Percentiles rank a stretch among this genome's conserved stretches.
These are phyloP conservation scores for Lactifluus hygrophoroides DNA, from an alignment of 768 basidiomycete species.

Conservation along the genomic window DNA sequence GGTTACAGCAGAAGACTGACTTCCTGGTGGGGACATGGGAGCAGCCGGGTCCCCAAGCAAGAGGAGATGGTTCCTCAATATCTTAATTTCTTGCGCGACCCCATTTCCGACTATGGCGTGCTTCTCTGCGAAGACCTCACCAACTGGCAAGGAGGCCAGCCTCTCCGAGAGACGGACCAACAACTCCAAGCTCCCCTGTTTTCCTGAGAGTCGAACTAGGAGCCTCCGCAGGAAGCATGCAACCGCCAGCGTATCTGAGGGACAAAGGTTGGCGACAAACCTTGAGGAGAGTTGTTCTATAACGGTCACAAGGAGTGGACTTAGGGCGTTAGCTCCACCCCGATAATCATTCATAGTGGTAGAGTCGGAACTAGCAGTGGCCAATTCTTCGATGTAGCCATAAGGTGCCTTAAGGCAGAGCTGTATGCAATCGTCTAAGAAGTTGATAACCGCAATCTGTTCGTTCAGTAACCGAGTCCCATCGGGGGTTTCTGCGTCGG, in stretches of 20 bases:
- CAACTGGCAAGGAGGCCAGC: conserved; percentile 30
- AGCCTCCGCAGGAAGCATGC: conserved; percentile 58
- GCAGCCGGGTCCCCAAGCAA: conserved; percentile 23
- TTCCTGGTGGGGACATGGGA: neutral
- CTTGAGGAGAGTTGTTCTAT: conserved; percentile 73
- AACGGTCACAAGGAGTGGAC: conserved; percentile 72
- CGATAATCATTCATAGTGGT: conserved; percentile 5
- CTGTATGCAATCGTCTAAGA: conserved; percentile 82
- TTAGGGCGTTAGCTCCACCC: conserved; percentile 36
- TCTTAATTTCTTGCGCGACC: conserved; percentile 37
- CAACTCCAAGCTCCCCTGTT: conserved; percentile 38
- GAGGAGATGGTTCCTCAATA: conserved; percentile 33
- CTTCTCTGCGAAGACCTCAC: conserved; percentile 28
- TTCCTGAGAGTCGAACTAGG: conserved; percentile 46
- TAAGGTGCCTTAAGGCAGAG: conserved; percentile 78
- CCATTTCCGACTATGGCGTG: conserved; percentile 26
- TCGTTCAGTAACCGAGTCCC: conserved; percentile 47
- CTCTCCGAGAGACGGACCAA: conserved; percentile 29
- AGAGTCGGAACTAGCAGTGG: conserved; percentile 27
- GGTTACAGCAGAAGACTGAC: conserved; percentile 26
- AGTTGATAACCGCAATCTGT: conserved; percentile 45
- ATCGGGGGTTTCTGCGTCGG: conserved; percentile 40
- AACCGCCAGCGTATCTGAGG: conserved; percentile 57
- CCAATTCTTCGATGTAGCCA: conserved; percentile 70
- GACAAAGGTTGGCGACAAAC: conserved; percentile 40